Base-by-base conservation (phyloP, 1,139 yeast genomes). In the Candida tetrigidarum region DNA sequence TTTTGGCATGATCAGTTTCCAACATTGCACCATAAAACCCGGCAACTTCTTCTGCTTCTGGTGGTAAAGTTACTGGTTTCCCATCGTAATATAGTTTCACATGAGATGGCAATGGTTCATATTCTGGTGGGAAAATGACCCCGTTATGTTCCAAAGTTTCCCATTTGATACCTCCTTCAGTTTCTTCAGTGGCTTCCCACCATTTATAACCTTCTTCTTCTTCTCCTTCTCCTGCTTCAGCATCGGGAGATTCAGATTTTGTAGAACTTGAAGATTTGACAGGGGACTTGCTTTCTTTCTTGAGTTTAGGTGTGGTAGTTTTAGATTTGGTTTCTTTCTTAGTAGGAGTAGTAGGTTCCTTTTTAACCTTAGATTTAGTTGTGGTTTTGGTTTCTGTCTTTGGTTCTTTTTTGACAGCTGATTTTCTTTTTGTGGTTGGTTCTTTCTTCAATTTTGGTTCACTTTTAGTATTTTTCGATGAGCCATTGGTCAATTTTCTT, bases 41-140 rank as follows among this genome's bases (percentile, higher is more conserved):
- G 0, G 97, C 98, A 28, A 93, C 97, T 64, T 93, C 98, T 65
- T 93, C 99, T 2, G 97, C 98, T 46, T 78, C 88, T 1, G 71
- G 67, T 0, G 96, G 93, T 49, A 92, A 71, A 22, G 69, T 71
- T 1, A 92, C 90, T 0, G 93, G 86, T 52, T 79, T 76, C 1
- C 89, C 90, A 53, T 86, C 85, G 59, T 92, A 92, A 50, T 80
- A 76, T 47, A 93, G 61, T 59, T 86, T 88, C 39, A 91, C 87
- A 55, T 81, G 78, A n/a, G 81, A 71, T 0, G 98, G 98, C 35
- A 93, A 68, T 9, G 95, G 92, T 59, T 86, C 91, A 64, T 93
- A 92, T 8, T 82, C 86, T 0, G 98, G 97, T 2, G 99, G 98
- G 58, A 93, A 92, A 40, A 92, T 68, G 9, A 93, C 97, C 55